A percentile compares a stretch with the other conserved stretches of the same genome.
Conservation (phyloP, 208 protist species). For the Wallacemonas sp. region DNA sequence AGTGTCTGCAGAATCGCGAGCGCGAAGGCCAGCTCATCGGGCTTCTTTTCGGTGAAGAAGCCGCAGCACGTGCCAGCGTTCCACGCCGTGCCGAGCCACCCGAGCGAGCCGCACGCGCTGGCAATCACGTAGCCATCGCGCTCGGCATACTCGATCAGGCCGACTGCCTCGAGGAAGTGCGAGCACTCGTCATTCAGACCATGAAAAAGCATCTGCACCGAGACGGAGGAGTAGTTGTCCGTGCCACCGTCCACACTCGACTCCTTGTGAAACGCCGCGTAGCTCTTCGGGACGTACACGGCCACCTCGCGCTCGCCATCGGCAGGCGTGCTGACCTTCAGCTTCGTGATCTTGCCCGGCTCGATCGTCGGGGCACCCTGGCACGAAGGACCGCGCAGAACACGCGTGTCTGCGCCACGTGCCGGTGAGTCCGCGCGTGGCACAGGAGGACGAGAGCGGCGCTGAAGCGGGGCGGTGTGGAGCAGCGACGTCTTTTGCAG, state of each 20-base stretch:
- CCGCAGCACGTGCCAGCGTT: conserved; percentile 78
- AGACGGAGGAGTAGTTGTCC: conserved; percentile 21
- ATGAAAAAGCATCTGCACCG: conserved; percentile 67
- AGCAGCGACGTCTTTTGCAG: background rate
- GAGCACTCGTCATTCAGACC: conserved; percentile 68
- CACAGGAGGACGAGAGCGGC: background rate
- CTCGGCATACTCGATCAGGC: conserved; percentile 55
- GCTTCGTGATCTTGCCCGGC: conserved; percentile 29
- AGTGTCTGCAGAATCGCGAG: conserved; percentile 34
- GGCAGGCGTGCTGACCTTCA: conserved; percentile 30
- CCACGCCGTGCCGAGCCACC: conserved; percentile 63
- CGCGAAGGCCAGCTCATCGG: conserved; percentile 61
- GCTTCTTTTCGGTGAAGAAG: conserved; percentile 36
- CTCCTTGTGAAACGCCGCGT: conserved; percentile 8
- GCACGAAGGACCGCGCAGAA: background rate
- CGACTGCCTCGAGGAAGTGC: conserved; percentile 51
- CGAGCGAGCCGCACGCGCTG: conserved; percentile 60
- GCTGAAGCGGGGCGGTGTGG: background rate
- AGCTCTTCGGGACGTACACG: conserved; percentile 48
- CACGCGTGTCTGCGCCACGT: background rate
- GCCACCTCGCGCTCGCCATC: conserved; percentile 34
- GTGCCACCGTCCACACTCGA: background rate
- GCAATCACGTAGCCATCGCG: conserved; percentile 52
- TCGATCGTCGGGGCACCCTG: conserved; percentile 22
- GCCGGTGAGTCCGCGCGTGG: background rate